These are phyloP conservation scores for Debaryomyces psychrophilus DNA, from an alignment of 1,139 yeast species.

Conservation along the genomic window DNA sequence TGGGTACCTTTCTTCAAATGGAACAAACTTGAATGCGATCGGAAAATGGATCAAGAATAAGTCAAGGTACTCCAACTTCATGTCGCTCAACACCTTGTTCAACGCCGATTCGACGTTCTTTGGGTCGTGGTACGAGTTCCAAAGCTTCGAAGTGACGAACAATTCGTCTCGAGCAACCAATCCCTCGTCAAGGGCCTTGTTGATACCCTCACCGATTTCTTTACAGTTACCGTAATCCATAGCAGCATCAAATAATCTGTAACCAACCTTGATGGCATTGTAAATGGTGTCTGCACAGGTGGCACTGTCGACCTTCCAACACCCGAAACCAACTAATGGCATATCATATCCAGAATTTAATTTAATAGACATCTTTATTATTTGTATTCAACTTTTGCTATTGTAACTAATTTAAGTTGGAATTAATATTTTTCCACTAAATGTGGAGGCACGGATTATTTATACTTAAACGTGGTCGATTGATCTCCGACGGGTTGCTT, in stretches of 20 bases:
- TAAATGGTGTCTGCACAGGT: constrained; percentile 63
- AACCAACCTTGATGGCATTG: constrained; percentile 70
- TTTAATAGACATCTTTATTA: constrained; percentile 38
- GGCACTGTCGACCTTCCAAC: constrained; percentile 65
- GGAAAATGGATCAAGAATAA: constrained; percentile 82
- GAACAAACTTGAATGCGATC: constrained; percentile 71
- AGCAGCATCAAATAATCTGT: constrained; percentile 78
- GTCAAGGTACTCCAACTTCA: constrained; percentile 71
- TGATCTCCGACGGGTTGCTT: background rate
- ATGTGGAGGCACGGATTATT: constrained; percentile 4
- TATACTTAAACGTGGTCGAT: constrained; percentile 1
- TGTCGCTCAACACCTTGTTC: constrained; percentile 63
- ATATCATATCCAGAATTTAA: constrained; percentile 61
- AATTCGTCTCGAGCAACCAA: constrained; percentile 72
- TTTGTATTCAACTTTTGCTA: background rate
- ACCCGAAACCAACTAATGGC: constrained; percentile 69
- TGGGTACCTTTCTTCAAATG: constrained; percentile 74
- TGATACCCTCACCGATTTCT: constrained; percentile 73
- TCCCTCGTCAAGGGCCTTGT: constrained; percentile 66
- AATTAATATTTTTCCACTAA: background rate
- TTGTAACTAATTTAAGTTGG: background rate
- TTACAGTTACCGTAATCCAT: constrained; percentile 77
- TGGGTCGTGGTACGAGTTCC: constrained; percentile 79
- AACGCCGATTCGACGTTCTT: constrained; percentile 60
- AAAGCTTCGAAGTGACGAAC: constrained; percentile 75